Percentiles rank a stretch among this genome's conserved stretches.
phyloP scores from a whole-genome alignment of 1,139 yeast genomes.

The Debaryomyces robertsiae region DNA sequence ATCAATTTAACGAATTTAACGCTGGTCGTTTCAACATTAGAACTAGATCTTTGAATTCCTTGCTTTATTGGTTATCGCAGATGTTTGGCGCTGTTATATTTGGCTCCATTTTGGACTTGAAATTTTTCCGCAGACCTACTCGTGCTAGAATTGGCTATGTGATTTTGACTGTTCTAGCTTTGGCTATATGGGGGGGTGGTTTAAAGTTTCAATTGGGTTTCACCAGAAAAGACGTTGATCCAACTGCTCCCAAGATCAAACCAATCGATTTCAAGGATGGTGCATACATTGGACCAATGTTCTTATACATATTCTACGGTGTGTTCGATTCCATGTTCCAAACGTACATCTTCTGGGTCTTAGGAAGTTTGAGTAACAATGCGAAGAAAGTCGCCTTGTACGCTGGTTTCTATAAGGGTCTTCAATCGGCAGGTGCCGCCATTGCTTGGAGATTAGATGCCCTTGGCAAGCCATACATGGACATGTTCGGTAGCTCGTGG shows the following conservation, averaged over 20 bases:
- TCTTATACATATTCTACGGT: conserved; percentile 63
- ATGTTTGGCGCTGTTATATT: conserved; percentile 57
- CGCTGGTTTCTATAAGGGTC: conserved; percentile 64
- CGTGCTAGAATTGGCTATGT: conserved; percentile 53
- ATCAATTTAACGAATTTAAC: conserved; percentile 62
- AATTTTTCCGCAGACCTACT: conserved; percentile 39
- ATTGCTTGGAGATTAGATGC: conserved; percentile 64
- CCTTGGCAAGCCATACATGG: conserved; percentile 39
- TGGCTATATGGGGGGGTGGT: conserved; percentile 68
- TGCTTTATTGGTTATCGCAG: conserved; percentile 63
- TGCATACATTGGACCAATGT: conserved; percentile 58
- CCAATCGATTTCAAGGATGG: conserved; percentile 50
- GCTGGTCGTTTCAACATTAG: conserved; percentile 58
- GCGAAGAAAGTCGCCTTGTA: conserved; percentile 58
- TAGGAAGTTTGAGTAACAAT: conserved; percentile 61
- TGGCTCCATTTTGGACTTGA: conserved; percentile 52
- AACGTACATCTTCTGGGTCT: conserved; percentile 55
- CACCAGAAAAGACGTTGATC: conserved; percentile 41
- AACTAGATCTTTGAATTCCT: conserved; percentile 61
- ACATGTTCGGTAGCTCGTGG: conserved; percentile 58
- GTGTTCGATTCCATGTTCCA: conserved; percentile 61
- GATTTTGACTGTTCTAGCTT: conserved; percentile 41
- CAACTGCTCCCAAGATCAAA: conserved; percentile 16
- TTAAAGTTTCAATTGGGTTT: conserved; percentile 50
- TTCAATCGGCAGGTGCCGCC: conserved; percentile 67